A percentile compares a stretch with the other conserved stretches of the same genome.
phyloP scores from a whole-genome alignment of 2,329 filamentous ascomycete species.

The Diatrype stigma region DNA sequence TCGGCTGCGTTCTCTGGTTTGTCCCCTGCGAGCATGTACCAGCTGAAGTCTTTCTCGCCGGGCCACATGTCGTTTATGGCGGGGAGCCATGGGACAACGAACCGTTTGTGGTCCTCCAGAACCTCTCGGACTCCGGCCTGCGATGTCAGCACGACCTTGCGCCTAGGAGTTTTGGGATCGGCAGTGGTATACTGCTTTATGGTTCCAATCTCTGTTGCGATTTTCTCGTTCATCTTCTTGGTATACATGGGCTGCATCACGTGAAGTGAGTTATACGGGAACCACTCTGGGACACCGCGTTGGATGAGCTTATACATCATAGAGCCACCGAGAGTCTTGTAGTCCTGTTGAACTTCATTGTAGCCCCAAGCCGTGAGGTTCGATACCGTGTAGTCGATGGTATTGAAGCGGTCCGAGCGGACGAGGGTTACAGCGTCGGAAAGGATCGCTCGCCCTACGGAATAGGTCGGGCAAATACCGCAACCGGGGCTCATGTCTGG shows the following conservation, averaged over 20 bases:
- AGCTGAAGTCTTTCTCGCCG: constrained; percentile 32
- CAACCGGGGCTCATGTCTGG: constrained; percentile 45
- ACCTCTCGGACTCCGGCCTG: constrained; percentile 26
- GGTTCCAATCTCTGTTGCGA: constrained; percentile 35
- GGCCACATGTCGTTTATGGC: constrained; percentile 29
- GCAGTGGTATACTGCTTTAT: constrained; percentile 29
- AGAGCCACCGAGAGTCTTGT: constrained; percentile 36
- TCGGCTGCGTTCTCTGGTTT: constrained; percentile 26
- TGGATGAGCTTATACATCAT: constrained; percentile 44
- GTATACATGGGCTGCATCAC: constrained; percentile 45
- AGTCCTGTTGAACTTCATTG: constrained; percentile 35
- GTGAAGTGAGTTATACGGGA: constrained; percentile 37
- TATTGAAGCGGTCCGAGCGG: constrained; percentile 57
- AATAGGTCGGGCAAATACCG: constrained; percentile 49
- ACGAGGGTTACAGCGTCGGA: constrained; percentile 58
- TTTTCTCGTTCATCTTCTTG: constrained; percentile 34
- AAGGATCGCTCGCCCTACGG: constrained; percentile 51
- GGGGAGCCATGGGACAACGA: constrained; percentile 30
- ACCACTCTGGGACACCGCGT: constrained; percentile 41
- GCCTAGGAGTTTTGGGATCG: constrained; percentile 32
- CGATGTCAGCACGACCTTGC: constrained; percentile 23
- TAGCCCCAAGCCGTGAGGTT: constrained; percentile 40
- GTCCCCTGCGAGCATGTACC: constrained; percentile 37
- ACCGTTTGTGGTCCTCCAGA: constrained; percentile 28
- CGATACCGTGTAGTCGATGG: constrained; percentile 39